Evolutionary conservation across 2,329 filamentous ascomycete species (phyloP).

Genomic region (Cladosporium halotolerans): DNA sequence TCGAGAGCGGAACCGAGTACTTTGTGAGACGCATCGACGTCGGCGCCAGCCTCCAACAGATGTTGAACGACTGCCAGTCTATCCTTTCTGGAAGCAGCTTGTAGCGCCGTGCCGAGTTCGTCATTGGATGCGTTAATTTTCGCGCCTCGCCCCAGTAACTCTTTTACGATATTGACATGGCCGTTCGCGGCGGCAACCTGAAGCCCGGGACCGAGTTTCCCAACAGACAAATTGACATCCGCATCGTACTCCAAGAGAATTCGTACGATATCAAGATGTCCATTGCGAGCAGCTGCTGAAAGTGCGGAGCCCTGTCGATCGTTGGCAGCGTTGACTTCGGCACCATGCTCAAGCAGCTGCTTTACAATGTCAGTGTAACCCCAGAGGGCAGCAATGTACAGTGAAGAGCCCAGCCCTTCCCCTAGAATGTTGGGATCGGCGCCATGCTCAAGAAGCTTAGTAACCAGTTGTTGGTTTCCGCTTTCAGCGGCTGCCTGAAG

Average conservation of each 20-base stretch:
- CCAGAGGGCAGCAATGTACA: not conserved
- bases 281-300: not conserved
- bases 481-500: not conserved
- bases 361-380: not conserved
- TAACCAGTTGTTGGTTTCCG: not conserved
- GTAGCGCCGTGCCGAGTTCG: not conserved
- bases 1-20: too few relatives aligned
- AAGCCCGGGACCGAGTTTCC: too few relatives aligned
- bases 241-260: not conserved
- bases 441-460: not conserved
- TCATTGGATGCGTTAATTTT: too few relatives aligned
- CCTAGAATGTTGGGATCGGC: conserved; percentile 2
- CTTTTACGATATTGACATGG: too few relatives aligned
- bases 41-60: not conserved
- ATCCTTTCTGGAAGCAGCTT: not conserved
- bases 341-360: not conserved
- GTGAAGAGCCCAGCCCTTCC: not conserved
- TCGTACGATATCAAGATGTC: not conserved
- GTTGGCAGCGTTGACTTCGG: not conserved
- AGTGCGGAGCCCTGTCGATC: not conserved
- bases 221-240: not conserved
- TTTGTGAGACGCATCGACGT: not conserved
- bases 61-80: not conserved
- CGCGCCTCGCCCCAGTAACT: too few relatives aligned
- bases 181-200: too few relatives aligned